phyloP scores from a whole-genome alignment of 2,329 filamentous ascomycete genomes.

The Sporothrix euskadiensis region DNA sequence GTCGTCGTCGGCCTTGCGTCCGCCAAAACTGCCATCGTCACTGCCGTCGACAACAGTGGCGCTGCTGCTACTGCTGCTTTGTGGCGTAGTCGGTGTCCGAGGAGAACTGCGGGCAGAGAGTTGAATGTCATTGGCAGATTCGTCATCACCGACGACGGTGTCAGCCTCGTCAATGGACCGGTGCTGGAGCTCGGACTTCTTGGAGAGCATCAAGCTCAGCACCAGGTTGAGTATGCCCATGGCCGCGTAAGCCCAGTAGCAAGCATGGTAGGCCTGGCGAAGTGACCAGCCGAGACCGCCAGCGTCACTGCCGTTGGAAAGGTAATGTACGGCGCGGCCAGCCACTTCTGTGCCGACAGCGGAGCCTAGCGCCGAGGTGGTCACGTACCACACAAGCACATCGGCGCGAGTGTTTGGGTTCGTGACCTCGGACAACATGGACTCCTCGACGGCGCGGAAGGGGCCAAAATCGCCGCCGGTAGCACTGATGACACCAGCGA shows the following conservation, averaged over 20 bases:
- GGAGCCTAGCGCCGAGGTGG: constrained; percentile 56
- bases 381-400: constrained; percentile 68
- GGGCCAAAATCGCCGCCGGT: constrained; percentile 67
- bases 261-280: constrained; percentile 55
- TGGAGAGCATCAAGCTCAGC: constrained; percentile 50
- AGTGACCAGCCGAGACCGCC: constrained; percentile 51
- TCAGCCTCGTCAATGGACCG: constrained; percentile 35
- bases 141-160: constrained; percentile 29
- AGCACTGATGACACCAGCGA: constrained; percentile 62
- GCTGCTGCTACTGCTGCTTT: constrained; percentile 13
- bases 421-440: constrained; percentile 62
- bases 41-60: not conserved
- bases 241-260: constrained; percentile 59
- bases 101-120: constrained; percentile 9
- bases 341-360: constrained; percentile 55
- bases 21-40: not conserved
- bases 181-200: constrained; percentile 51
- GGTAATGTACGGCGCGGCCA: constrained; percentile 52
- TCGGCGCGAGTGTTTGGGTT: constrained; percentile 56
- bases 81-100: not conserved
- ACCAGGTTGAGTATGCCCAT: constrained; percentile 57
- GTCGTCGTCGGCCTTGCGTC: constrained; percentile 33
- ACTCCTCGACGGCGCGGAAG: constrained; percentile 67
- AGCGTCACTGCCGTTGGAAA: constrained; percentile 40
- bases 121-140: constrained; percentile 29